Base-by-base conservation (phyloP, 192 early-diverging fungal species). In the Rhizoclosmatium sp. region DNA sequence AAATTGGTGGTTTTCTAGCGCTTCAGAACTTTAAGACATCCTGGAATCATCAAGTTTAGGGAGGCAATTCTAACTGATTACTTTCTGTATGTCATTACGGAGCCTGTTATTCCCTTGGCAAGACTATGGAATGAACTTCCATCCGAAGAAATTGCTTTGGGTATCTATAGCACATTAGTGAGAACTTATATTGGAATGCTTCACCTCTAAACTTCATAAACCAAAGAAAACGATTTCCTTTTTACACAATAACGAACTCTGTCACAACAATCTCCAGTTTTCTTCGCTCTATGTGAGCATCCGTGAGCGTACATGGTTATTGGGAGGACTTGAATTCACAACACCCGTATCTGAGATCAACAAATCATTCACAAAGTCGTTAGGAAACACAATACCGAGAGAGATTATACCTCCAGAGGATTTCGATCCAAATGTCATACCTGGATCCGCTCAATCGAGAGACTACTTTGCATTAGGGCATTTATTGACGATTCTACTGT, bases 181-280 rank as follows among this genome's bases (percentile, higher is more conserved):
- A 66, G 64, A 47, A 14, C 12, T 5, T 4, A 4, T 0, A 74
- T 78, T n/a, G 39, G 68, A n/a, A 16, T 23, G 3, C 1, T 10
- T 1, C 23, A 7, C 23, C 21, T 10, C 62, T 21, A 16, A 16
- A 5, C 21, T 21, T 65, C 41, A 16, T 41, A 7, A 7, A 5
- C 16, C 16, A 69, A 16, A 82, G 81, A 81, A 81, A 76, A 82
- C 85, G 2, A 56, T 85, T 1, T 67, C 31, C 14, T 85, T 85
- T 65, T 59, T 85, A 44, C 85, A 85, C 61, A n/a, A 3, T 21
- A 46, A 85, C 58, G 49, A 71, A 14, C 69, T 85, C 16, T 81
- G 78, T 10, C 85, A 85, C 67, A 85, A 85, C 82, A 83, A 83
- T 59, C 47, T 85, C 31, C 79, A 81, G 49, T 21, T 83, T 5